phyloP scores from a whole-genome alignment of 2,329 filamentous ascomycete genomes.

The Septoria petroselini region DNA sequence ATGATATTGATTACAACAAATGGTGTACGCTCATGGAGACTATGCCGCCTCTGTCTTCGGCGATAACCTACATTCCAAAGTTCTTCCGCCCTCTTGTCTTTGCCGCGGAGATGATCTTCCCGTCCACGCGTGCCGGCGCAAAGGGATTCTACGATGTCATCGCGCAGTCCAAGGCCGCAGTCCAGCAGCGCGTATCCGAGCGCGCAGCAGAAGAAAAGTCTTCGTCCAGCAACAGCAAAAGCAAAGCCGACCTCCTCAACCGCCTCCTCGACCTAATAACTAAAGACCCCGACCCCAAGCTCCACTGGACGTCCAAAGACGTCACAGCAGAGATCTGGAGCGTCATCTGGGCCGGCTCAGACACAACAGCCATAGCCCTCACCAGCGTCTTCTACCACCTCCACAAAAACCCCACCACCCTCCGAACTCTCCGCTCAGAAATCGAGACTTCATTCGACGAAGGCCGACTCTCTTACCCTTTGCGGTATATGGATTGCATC shows the following conservation, averaged over 20 bases:
- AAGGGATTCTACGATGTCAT: conserved; percentile 12
- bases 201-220: conserved; percentile 7
- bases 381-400: conserved; percentile 41
- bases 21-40: conserved; percentile 15
- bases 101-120: conserved; percentile 14
- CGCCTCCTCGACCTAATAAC: conserved; percentile 29
- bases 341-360: conserved; percentile 48
- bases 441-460: conserved; percentile 32
- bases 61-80: conserved; percentile 13
- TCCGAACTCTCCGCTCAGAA: conserved; percentile 37
- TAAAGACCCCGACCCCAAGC: conserved; percentile 13
- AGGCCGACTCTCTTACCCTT: conserved; percentile 33
- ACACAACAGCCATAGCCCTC: conserved; percentile 34
- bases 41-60: conserved; percentile 11
- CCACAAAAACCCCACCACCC: conserved; percentile 35
- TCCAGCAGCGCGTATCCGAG: conserved; percentile 9
- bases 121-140: conserved; percentile 2
- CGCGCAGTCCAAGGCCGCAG: conserved; percentile 7
- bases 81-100: conserved; percentile 6
- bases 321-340: conserved; percentile 23
- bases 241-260: conserved; percentile 20
- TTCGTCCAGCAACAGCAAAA: no score
- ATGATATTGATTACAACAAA: conserved; percentile 18
- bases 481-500: conserved; percentile 36
- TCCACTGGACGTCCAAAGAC: background rate